These are phyloP conservation scores for Entonaema liquescens DNA, from an alignment of 495 filamentous ascomycete species.

Conservation along the genomic window DNA sequence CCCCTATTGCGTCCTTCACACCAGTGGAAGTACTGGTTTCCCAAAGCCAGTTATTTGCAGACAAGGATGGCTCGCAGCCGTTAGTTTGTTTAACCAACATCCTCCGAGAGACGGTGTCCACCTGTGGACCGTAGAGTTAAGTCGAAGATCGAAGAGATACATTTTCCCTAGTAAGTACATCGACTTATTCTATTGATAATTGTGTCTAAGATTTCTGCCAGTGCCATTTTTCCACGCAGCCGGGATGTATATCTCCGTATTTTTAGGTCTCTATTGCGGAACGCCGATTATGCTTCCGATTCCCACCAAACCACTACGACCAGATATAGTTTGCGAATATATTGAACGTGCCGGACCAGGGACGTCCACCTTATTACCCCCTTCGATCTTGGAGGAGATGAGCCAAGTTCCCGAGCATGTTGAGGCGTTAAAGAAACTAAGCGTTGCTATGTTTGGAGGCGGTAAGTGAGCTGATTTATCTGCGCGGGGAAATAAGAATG, in stretches of 20 bases:
- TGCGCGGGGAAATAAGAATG: background rate
- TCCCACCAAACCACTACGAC: conserved; percentile 43
- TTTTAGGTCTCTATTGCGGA: conserved; percentile 28
- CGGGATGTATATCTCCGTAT: conserved; percentile 40
- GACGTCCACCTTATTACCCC: conserved; percentile 46
- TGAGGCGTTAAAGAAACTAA: conserved; percentile 42
- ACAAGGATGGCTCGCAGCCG: conserved; percentile 21
- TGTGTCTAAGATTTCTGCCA: conserved; percentile 26
- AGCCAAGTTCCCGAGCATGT: conserved; percentile 44
- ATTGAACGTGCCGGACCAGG: conserved; percentile 42
- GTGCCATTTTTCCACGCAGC: conserved; percentile 49
- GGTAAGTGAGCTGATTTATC: conserved; percentile 33
- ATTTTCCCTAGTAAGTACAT: conserved; percentile 31
- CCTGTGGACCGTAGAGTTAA: conserved; percentile 13
- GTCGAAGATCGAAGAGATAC: background rate
- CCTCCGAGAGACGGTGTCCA: conserved; percentile 4
- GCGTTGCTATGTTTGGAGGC: conserved; percentile 50
- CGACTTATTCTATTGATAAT: background rate
- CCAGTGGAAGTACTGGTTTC: conserved; percentile 55
- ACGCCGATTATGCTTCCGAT: conserved; percentile 15
- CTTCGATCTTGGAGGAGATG: conserved; percentile 56
- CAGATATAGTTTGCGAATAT: conserved; percentile 43
- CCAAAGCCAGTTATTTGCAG: conserved; percentile 51
- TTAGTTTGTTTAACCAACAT: background rate
- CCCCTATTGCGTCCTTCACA: conserved; percentile 47